phyloP scores from a whole-genome alignment of 768 basidiomycete species.

The Trametes meyenii region DNA sequence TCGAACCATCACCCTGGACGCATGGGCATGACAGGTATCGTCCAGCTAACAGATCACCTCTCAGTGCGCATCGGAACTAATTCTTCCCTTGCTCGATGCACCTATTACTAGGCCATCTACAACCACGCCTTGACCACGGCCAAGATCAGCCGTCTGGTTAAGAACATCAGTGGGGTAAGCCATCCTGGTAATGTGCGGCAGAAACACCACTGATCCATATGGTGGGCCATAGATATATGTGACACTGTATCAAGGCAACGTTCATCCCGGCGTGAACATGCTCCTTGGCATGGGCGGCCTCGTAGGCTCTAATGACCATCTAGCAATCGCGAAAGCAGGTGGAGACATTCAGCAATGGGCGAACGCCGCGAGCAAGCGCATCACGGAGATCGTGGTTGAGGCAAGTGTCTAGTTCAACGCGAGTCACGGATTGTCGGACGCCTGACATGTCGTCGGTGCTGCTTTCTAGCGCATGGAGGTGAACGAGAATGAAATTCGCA shows the following conservation, averaged over 20 bases:
- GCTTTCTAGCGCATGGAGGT: not conserved
- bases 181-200: not conserved
- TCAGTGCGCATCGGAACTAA: too few species aligned
- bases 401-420: not conserved
- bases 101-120: not conserved
- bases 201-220: not conserved
- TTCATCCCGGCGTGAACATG: conserved; percentile 8
- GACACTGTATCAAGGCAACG: conserved; percentile 2
- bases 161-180: conserved; percentile 5
- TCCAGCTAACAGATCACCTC: too few species aligned
- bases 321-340: not conserved
- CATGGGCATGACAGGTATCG: conserved; percentile 1
- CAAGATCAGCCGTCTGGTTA: conserved; percentile 3
- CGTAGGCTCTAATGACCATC: not conserved
- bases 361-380: conserved; percentile 1
- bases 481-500: not conserved
- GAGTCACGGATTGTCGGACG: not conserved
- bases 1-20: not conserved
- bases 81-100: not conserved
- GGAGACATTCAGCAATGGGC: not conserved
- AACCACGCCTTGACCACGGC: conserved; percentile 5
- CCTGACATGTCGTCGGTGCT: not conserved
- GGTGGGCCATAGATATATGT: not conserved
- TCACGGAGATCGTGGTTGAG: not conserved
- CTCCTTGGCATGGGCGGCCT: conserved; percentile 7